phyloP scores from a whole-genome alignment of 2,329 filamentous ascomycete genomes.

The Hypoxylon sp. region DNA sequence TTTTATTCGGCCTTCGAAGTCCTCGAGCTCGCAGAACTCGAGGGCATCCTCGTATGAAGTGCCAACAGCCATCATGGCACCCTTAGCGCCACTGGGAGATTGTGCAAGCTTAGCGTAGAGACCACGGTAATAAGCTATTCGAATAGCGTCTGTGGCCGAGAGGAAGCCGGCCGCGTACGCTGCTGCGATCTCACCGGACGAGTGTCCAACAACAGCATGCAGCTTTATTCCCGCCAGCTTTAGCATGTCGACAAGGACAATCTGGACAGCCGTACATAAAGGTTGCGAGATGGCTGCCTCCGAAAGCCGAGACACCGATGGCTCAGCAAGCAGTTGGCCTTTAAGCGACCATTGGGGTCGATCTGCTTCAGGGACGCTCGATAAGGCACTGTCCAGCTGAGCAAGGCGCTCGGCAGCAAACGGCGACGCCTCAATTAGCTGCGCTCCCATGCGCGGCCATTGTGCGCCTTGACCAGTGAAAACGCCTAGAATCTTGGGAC shows the following conservation, averaged over 20 bases:
- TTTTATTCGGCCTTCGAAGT: neutral
- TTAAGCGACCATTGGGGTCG: too few species aligned
- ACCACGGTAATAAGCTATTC: conserved; percentile 54
- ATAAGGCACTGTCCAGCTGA: too few species aligned
- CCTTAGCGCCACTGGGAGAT: conserved; percentile 44
- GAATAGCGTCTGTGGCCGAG: conserved; percentile 48
- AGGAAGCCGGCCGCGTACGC: conserved; percentile 44
- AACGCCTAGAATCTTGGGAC: too few species aligned
- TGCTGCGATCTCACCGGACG: conserved; percentile 49
- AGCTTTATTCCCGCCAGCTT: conserved; percentile 40
- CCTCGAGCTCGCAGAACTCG: neutral
- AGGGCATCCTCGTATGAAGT: neutral
- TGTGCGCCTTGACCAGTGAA: conserved; percentile 52
- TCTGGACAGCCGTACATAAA: conserved; percentile 59
- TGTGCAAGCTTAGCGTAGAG: too few species aligned
- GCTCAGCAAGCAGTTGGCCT: too few species aligned
- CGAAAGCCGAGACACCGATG: too few species aligned
- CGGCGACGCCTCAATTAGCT: conserved; percentile 37
- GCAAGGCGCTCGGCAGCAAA: neutral
- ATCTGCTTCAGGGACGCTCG: too few species aligned
- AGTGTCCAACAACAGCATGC: conserved; percentile 50
- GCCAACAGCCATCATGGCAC: conserved; percentile 61
- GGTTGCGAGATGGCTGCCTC: conserved; percentile 35
- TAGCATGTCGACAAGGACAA: conserved; percentile 57
- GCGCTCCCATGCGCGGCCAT: conserved; percentile 48